A percentile compares a stretch with the other conserved stretches of the same genome.
phyloP scores from a whole-genome alignment of 2,329 filamentous ascomycete species.

The Penicillium brevicompactum region DNA sequence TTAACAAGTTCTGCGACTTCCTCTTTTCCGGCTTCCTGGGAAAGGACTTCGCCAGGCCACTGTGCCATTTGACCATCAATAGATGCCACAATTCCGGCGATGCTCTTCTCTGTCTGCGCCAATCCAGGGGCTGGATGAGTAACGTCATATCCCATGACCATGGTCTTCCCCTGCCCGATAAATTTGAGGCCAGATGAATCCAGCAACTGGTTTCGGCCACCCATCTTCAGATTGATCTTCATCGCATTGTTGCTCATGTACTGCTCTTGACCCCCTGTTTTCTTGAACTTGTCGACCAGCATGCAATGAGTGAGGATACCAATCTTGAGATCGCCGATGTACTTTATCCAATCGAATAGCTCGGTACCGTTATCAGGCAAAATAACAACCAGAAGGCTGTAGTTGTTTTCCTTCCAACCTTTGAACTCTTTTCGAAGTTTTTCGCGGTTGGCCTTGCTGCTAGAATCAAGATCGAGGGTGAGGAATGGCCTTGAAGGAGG shows the following conservation, averaged over 20 bases:
- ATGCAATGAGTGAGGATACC: slow-evolving; percentile 70
- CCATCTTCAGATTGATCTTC: slow-evolving; percentile 79
- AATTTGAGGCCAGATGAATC: slow-evolving; percentile 54
- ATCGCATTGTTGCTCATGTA: slow-evolving; percentile 70
- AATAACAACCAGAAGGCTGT: slow-evolving; percentile 38
- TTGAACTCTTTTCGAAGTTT: neutral
- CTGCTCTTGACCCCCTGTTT: slow-evolving; percentile 33
- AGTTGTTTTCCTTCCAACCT: neutral
- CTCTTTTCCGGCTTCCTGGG: slow-evolving; percentile 57
- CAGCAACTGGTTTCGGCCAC: slow-evolving; percentile 71
- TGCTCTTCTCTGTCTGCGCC: slow-evolving; percentile 61
- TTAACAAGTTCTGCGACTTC: slow-evolving; percentile 65
- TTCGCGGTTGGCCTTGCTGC: neutral
- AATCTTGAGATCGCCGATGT: slow-evolving; percentile 60
- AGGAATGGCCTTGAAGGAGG: neutral
- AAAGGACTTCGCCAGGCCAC: slow-evolving; percentile 70
- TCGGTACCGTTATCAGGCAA: slow-evolving; percentile 53
- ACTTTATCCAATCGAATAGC: slow-evolving; percentile 68
- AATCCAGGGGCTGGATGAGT: slow-evolving; percentile 75
- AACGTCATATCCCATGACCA: slow-evolving; percentile 84
- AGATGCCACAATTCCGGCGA: slow-evolving; percentile 78
- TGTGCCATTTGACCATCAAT: slow-evolving; percentile 68
- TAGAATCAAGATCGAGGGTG: neutral
- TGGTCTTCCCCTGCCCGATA: slow-evolving; percentile 67
- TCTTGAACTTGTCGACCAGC: slow-evolving; percentile 50